Conservation (phyloP, 495 filamentous ascomycete species). For the Saxispiralis lemnorum region DNA sequence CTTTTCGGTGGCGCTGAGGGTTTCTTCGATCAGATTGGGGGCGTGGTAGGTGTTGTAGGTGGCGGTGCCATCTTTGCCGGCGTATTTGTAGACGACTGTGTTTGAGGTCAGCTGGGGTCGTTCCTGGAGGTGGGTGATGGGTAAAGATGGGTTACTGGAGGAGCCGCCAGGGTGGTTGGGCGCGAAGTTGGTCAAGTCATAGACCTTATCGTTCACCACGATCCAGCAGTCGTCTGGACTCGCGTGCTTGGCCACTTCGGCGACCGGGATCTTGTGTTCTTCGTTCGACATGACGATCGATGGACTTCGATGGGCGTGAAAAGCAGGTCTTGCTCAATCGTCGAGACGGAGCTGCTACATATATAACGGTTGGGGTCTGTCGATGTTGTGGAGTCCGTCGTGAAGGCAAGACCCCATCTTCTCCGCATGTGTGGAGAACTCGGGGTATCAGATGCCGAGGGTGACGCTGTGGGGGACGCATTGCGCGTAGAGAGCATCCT, state of each 20-base stretch:
- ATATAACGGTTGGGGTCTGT: too few relatives aligned
- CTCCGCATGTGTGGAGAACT: too few relatives aligned
- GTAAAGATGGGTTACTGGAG: conserved; percentile 6
- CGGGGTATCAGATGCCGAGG: too few relatives aligned
- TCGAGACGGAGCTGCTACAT: not conserved
- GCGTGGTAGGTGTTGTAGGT: conserved; percentile 16
- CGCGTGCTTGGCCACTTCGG: conserved; percentile 16
- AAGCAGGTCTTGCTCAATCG: not conserved
- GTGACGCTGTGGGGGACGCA: too few relatives aligned
- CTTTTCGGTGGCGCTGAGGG: conserved; percentile 8
- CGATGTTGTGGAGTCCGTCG: too few relatives aligned
- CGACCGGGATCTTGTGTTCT: conserved; percentile 9
- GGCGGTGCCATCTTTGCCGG: conserved; percentile 15
- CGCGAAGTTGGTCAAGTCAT: conserved; percentile 15
- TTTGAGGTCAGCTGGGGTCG: not conserved
- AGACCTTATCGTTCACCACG: conserved; percentile 18
- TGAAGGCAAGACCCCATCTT: too few relatives aligned
- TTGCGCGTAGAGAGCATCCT: too few relatives aligned
- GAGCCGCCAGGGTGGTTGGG: conserved; percentile 17
- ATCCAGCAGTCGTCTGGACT: conserved; percentile 17
- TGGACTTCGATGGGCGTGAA: not conserved
- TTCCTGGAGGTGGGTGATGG: not conserved
- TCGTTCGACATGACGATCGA: not conserved
- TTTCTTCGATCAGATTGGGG: conserved; percentile 9
- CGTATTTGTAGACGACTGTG: conserved; percentile 15